A percentile compares a stretch with the other conserved stretches of the same genome.
These are phyloP conservation scores for Lipomyces spencermartinsiae DNA, from an alignment of 805 yeast species.

Conservation along the genomic window DNA sequence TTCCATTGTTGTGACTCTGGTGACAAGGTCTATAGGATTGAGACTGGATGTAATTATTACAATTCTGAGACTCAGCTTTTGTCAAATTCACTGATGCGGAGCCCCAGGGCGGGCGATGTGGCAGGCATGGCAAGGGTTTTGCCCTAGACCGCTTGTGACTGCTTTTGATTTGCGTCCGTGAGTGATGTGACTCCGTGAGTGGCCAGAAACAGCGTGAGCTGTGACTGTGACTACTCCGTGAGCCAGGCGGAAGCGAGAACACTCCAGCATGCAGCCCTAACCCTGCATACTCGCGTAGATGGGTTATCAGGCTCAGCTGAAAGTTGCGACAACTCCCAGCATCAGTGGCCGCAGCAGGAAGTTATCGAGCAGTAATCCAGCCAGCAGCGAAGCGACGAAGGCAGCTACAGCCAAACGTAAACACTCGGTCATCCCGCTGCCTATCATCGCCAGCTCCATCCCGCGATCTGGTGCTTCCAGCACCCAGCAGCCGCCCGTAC, in stretches of 20 bases:
- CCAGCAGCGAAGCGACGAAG: background rate
- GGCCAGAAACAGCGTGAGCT: conserved; percentile 14
- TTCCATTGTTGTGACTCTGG: conserved; percentile 78
- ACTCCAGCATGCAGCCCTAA: background rate
- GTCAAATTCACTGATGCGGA: too few relatives aligned
- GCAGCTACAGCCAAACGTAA: background rate
- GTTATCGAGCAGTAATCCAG: background rate
- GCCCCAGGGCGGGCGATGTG: background rate
- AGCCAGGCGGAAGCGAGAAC: background rate
- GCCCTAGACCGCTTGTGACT: conserved; percentile 22
- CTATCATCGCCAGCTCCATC: background rate
- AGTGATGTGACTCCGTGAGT: conserved; percentile 8
- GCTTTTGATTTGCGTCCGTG: background rate
- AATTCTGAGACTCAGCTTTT: background rate
- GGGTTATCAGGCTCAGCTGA: background rate
- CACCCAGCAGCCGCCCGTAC: background rate
- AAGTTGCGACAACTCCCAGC: background rate
- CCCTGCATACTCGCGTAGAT: background rate
- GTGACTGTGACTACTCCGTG: conserved; percentile 16
- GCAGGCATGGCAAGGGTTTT: conserved; percentile 11
- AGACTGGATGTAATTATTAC: background rate
- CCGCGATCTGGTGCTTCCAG: background rate
- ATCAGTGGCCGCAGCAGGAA: background rate
- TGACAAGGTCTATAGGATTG: background rate
- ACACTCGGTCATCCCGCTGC: background rate